Evolutionary conservation across 495 filamentous ascomycete genomes (phyloP), one percentile per base, ranked within the genome.

Genomic region (Cercophora newfieldiana): DNA sequence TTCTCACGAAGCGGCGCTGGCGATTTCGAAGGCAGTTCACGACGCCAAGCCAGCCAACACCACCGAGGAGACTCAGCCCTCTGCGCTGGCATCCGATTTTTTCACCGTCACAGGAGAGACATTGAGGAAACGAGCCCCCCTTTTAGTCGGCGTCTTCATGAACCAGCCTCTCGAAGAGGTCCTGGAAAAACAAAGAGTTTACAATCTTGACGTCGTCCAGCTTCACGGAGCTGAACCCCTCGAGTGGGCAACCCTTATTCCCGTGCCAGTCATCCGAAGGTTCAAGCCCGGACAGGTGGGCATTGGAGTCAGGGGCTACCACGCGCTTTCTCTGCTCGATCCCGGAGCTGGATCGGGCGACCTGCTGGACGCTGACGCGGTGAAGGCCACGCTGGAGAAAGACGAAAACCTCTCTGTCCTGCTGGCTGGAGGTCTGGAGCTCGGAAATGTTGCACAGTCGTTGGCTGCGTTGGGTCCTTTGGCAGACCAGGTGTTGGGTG

Each of bases 61-160:
- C 7, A 10, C 25, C 16, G 64, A 66, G 77, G 19, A 68, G 0
- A 0, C 51, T 8, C 24, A 51, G 18, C 50, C 53, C 25, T 54
- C 72, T 44, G 59, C 60, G 18, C 22, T 59, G 68, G 78, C 86
- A 61, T 71, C 78, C n/a, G 77, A 80, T 70, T 81, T 80, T 74
- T 79, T 80, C 69, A 73, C 78, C 30, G 71, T 78, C 57, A 78
- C 79, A 0, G 62, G 71, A 26, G 73, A 77, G 7, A 73, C 75
- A 53, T 72, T 79, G 49, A 64, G 71, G 16, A 76, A 74, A 4
- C 71, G 65, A 30, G 86, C 89, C 7, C 90, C 95, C 0, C 81
- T 96, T 29, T 83, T 99, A 26, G 96, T 97, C 31, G 95, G 95
- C 59, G 94, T 99, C 5, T 99, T 99, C 78, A 91, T 89, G 73